Evolutionary conservation across 345 rosid genomes (phyloP).

Genomic region (Rhodomyrtus tomentosa): DNA sequence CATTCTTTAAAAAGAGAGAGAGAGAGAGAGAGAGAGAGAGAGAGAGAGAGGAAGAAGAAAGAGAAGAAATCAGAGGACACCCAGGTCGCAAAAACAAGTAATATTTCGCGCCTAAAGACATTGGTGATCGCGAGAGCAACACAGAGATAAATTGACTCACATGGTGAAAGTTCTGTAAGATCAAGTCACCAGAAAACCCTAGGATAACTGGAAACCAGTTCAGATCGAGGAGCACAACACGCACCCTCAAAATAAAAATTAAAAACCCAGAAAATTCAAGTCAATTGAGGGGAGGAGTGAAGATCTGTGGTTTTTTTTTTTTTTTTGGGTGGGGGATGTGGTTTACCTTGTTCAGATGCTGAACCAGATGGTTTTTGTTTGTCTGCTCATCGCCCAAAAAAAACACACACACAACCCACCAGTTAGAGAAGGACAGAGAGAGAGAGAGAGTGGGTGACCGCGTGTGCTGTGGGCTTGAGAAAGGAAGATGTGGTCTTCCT

Average conservation of each 20-base stretch:
- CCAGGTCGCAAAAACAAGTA: not conserved
- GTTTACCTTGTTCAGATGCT: not conserved
- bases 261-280: not conserved
- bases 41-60: not conserved
- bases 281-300: not conserved
- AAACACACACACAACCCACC: not conserved
- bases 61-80: not conserved
- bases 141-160: not conserved
- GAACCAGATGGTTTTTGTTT: not conserved
- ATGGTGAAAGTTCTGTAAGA: not conserved
- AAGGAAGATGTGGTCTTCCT: not conserved
- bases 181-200: not conserved
- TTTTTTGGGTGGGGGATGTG: too few species aligned
- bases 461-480: not conserved
- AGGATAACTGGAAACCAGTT: not conserved
- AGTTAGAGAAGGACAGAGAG: not conserved
- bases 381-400: not conserved
- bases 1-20: too few species aligned
- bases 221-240: not conserved
- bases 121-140: not conserved
- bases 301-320: too few species aligned
- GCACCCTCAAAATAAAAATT: not conserved
- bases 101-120: not conserved
- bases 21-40: too few species aligned
- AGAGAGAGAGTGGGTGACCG: not conserved